A percentile compares a stretch with the other conserved stretches of the same genome.
These are phyloP conservation scores for Colletotrichum truncatum DNA, from an alignment of 2,329 filamentous ascomycete species.

Conservation along the genomic window DNA sequence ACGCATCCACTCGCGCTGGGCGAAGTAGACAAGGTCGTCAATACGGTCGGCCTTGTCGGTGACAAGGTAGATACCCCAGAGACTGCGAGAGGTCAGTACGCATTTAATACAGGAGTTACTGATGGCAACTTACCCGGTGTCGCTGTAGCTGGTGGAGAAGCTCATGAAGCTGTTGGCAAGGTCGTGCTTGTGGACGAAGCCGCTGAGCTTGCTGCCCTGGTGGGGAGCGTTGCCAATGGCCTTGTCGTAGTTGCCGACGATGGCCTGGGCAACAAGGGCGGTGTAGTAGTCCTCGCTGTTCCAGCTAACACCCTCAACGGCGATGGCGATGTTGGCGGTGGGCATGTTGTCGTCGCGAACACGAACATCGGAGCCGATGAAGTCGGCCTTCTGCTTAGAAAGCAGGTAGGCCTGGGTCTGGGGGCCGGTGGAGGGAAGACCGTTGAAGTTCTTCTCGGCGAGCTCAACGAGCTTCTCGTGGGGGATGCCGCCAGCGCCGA, in stretches of 20 bases:
- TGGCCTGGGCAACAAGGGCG: constrained; percentile 95
- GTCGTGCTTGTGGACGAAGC: constrained; percentile 91
- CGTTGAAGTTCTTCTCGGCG: constrained; percentile 93
- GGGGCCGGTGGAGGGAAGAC: constrained; percentile 78
- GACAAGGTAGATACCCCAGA: constrained; percentile 99
- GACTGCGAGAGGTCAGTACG: constrained; percentile 63
- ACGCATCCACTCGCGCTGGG: constrained; percentile 97
- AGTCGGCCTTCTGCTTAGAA: constrained; percentile 90
- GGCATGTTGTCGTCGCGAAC: constrained; percentile 96
- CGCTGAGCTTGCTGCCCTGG: constrained; percentile 97
- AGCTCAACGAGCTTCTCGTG: constrained; percentile 95
- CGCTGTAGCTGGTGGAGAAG: constrained; percentile 99
- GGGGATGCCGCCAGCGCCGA: constrained; percentile 92
- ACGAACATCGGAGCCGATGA: constrained; percentile 94
- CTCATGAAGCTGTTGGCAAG: constrained; percentile 99
- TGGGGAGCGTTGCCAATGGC: constrained; percentile 97
- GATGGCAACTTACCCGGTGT: constrained; percentile 81
- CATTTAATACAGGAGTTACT: constrained; percentile 33
- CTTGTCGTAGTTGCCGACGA: constrained; percentile 99
- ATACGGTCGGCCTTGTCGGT: constrained; percentile 87
- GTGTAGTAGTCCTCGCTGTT: constrained; percentile 99
- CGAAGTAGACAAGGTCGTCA: constrained; percentile 98
- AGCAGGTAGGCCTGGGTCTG: constrained; percentile 78
- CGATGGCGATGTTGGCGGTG: constrained; percentile 97
- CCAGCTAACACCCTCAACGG: constrained; percentile 99